These are phyloP conservation scores for Paramecium sonneborni DNA, from an alignment of 73 alveolate genomes.

Conservation along the genomic window DNA sequence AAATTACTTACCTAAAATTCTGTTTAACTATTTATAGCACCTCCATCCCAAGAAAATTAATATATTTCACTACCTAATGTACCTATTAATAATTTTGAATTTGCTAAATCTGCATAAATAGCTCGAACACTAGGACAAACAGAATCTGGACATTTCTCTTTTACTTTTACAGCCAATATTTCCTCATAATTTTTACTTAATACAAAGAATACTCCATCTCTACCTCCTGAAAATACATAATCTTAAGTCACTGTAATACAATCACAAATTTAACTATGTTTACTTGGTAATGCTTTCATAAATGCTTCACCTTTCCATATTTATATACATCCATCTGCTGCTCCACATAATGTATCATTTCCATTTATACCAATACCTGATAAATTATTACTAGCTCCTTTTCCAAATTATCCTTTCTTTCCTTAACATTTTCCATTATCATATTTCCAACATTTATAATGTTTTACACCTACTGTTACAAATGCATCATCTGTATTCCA, in stretches of 20 bases:
- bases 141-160: constrained; percentile 69
- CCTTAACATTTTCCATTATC: constrained; percentile 72
- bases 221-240: constrained; percentile 94
- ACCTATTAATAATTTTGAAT: constrained; percentile 81
- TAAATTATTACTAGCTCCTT: constrained; percentile 59
- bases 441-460: constrained; percentile 87
- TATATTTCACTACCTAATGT: constrained; percentile 91
- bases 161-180: constrained; percentile 11
- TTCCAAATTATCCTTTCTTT: constrained; percentile 83
- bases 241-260: constrained; percentile 77
- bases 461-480: constrained; percentile 93
- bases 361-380: constrained; percentile 65
- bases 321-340: constrained; percentile 69
- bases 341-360: constrained; percentile 76
- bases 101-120: constrained; percentile 69
- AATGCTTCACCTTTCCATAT: constrained; percentile 83
- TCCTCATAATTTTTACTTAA: constrained; percentile 67
- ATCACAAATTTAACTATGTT: constrained; percentile 84
- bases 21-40: constrained; percentile 17
- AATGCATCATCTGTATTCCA: constrained; percentile 86
- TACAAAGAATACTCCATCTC: constrained; percentile 81
- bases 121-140: constrained; percentile 84
- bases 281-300: constrained; percentile 60
- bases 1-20: constrained; percentile 1
- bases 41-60: constrained; percentile 70